Conservation (phyloP, 116 monocot genomes). For the Iris pallida region DNA sequence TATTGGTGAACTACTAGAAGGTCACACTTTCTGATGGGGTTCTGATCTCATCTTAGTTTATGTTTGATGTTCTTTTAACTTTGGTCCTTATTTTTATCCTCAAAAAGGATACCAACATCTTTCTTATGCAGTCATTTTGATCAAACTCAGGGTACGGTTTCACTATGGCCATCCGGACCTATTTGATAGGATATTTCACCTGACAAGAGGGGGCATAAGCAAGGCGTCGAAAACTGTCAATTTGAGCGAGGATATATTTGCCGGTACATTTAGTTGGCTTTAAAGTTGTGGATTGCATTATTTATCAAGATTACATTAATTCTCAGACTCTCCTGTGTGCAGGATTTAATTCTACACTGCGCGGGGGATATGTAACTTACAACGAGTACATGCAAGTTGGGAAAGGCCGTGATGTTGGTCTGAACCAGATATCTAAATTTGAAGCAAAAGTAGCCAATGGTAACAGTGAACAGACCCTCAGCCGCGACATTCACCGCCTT, state of each 20-base stretch:
- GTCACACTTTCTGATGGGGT: too few relatives aligned
- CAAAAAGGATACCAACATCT: neutral
- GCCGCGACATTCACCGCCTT: constrained; percentile 73
- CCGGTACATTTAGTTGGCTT: constrained; percentile 29
- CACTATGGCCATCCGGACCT: constrained; percentile 88
- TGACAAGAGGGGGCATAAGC: constrained; percentile 79
- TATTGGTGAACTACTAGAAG: neutral
- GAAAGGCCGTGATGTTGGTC: constrained; percentile 88
- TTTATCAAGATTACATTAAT: neutral
- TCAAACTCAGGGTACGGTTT: constrained; percentile 56
- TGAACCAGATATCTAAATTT: constrained; percentile 84
- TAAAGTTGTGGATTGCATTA: neutral
- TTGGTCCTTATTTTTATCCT: neutral
- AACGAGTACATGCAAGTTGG: constrained; percentile 85
- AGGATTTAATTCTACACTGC: constrained; percentile 78
- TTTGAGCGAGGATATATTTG: constrained; percentile 83
- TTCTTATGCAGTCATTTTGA: neutral
- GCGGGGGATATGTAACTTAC: constrained; percentile 56
- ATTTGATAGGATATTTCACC: constrained; percentile 77
- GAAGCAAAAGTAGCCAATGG: constrained; percentile 90
- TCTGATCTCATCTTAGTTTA: too few relatives aligned
- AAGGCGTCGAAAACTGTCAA: constrained; percentile 87
- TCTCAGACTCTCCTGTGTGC: constrained; percentile 2
- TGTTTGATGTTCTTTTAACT: neutral
- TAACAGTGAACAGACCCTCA: constrained; percentile 75